Evolutionary conservation across 129 eudicot genomes (phyloP).

Genomic region (Deinandra increscens): DNA sequence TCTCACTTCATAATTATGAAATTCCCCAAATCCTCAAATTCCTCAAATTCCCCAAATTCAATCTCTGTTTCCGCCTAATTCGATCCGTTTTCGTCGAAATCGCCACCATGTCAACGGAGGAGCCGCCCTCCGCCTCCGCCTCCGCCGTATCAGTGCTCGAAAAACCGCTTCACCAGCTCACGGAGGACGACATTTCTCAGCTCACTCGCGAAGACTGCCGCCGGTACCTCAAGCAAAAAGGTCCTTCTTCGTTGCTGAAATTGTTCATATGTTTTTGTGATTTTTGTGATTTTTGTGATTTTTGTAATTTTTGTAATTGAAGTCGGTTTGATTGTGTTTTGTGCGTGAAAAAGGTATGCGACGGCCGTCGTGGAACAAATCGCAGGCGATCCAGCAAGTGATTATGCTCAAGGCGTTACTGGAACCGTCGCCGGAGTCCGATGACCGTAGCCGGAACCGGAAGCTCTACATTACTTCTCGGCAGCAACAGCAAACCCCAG

Average conservation of each 20-base stretch:
- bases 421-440: conserved; percentile 67
- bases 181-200: conserved; percentile 98
- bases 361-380: conserved; percentile 98
- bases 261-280: too few relatives aligned
- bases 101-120: conserved; percentile 53
- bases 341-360: too few relatives aligned
- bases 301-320: too few relatives aligned
- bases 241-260: too few relatives aligned
- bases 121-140: conserved; percentile 26
- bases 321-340: too few relatives aligned
- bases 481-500: conserved; percentile 35
- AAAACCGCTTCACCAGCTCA: conserved; percentile 82
- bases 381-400: conserved; percentile 99
- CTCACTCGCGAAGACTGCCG: conserved; percentile 99
- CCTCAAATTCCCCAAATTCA: conserved; percentile 13
- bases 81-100: background rate
- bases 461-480: conserved; percentile 49
- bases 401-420: conserved; percentile 82
- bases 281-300: too few relatives aligned
- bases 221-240: conserved; percentile 88
- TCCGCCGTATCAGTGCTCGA: conserved; percentile 56
- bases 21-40: conserved; percentile 17
- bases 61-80: background rate
- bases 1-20: background rate
- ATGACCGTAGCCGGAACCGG: conserved; percentile 36